Base-by-base conservation (phyloP, 345 rosid species). In the Salix suchowensis region DNA sequence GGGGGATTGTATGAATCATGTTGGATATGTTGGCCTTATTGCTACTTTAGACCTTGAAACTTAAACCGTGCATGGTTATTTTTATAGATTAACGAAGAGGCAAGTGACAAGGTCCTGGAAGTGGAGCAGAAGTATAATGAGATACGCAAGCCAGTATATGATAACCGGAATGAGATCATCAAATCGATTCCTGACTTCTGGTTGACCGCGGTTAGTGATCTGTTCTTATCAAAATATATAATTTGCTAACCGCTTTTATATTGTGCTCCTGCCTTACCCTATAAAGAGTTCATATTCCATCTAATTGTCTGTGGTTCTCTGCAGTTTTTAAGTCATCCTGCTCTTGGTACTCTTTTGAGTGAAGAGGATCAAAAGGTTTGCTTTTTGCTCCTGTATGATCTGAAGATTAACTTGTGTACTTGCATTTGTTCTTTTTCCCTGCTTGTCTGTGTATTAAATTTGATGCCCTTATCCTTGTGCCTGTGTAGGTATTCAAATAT, bases 281-380 rank as follows among this genome's bases (percentile, higher is more conserved):
- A 55, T n/a, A 55, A 24, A 55, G 28, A 55, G 28, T n/a, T n/a
- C 62, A 55, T n/a, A n/a, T 55, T 55, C 23, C 39, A 65, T 55
- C 67, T 67, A 60, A 26, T 30, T 62, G 44, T 13, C 19, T 37
- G 19, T 39, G 67, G 12, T 30, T 64, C 39, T 64, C 19, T 89
- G 83, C 86, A 95, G 98, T 91, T 95, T 68, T 65, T 90, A 82
- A 91, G 96, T 79, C 98, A 95, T 80, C 97, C 97, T 73, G 94
- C 89, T n/a, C 88, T 95, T 70, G 87, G 91, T 78, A 85, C 87
- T 24, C 94, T 95, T 58, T 83, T 95, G 88, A 88, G 80, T 5
- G 97, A 93, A 68, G 97, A 91, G 80, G 98, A 95, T 82, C 97
- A 95, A 71, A 90, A 95, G 97, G 97, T 95, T 83, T 83, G 83